Evolutionary conservation across 495 filamentous ascomycete genomes (phyloP).

Genomic region (Pyrenula aspistea): DNA sequence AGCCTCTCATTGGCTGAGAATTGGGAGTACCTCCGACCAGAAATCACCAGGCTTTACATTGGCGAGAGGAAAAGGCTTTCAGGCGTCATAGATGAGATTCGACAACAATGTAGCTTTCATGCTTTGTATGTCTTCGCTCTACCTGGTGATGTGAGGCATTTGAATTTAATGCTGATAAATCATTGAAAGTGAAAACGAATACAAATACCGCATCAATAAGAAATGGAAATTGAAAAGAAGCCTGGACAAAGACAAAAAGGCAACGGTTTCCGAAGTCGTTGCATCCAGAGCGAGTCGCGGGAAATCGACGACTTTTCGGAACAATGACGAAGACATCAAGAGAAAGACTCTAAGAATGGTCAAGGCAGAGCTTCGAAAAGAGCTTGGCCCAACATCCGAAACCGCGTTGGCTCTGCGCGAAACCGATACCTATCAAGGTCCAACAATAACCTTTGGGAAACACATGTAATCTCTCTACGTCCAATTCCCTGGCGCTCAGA

Average conservation of each 20-base stretch:
- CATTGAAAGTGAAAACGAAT: conserved; percentile 20
- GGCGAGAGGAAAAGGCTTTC: conserved; percentile 11
- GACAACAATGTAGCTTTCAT: not conserved
- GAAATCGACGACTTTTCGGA: conserved; percentile 13
- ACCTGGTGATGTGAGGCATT: conserved; percentile 1
- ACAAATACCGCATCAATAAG: conserved; percentile 24
- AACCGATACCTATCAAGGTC: conserved; percentile 10
- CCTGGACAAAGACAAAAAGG: conserved; percentile 14
- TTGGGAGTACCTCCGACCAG: conserved; percentile 24
- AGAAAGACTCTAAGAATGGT: conserved; percentile 23
- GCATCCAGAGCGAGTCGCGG: conserved; percentile 13
- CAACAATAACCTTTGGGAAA: conserved; percentile 10
- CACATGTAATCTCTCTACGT: conserved; percentile 3
- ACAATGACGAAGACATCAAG: conserved; percentile 12
- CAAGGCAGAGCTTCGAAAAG: conserved; percentile 11
- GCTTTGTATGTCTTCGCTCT: not conserved
- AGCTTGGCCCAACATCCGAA: conserved; percentile 1
- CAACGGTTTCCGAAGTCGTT: conserved; percentile 5
- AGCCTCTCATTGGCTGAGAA: conserved; percentile 14
- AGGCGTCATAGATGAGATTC: conserved; percentile 10
- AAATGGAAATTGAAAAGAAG: conserved; percentile 28
- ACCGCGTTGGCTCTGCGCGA: conserved; percentile 8
- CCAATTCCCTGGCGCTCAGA: not conserved
- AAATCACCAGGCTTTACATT: conserved; percentile 22
- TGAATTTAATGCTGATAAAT: conserved; percentile 1